Base-by-base conservation (phyloP, 441 rosid genomes). In the Aleurites moluccanus region DNA sequence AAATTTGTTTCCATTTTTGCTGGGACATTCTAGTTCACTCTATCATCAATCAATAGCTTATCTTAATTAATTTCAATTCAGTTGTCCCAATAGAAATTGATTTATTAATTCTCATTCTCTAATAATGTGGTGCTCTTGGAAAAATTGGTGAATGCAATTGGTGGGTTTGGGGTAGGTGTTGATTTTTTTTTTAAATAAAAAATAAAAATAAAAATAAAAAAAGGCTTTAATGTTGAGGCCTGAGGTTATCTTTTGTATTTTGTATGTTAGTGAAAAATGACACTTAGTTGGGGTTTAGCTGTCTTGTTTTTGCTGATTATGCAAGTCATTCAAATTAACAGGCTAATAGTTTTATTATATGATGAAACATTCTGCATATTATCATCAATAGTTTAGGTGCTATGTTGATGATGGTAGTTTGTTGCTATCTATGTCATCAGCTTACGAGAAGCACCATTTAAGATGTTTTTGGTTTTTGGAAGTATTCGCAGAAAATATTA, bases 301-400 rank as follows among this genome's bases (percentile, higher is more conserved):
- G 27, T 30, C 75, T 27, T 20, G 30, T 57, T 25, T 57, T 59
- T 74, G 47, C 64, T 52, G 65, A 56, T 67, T 67, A n/a, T 23
- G 27, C 52, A 25, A 21, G 60, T 65, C 6, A 16, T 40, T 16
- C 27, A 42, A 21, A 33, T 16, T 25, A 33, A 21, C 47, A 28
- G 11, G 28, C 4, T 47, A 23, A 62, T 21, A 15, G 2, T 8
- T 73, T 71, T 28, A 7, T 13, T 62, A 3, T 3, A 38, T n/a
- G 25, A 23, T 62, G 60, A 73, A 73, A 62, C 44, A 47, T 73
- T 73, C 27, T n/a, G 20, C 33, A 49, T 62, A 15, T 50, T 45
- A 44, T 27, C 42, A 27, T 28, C 35, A 27, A 27, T 49, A 63
- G 47, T n/a, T 44, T 33, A 10, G 20, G 59, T 60, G 6, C 44